Evolutionary conservation across 2,329 filamentous ascomycete genomes (phyloP), one percentile per base, ranked within the genome.

Genomic region (Pseudogymnoascus pannorum): DNA sequence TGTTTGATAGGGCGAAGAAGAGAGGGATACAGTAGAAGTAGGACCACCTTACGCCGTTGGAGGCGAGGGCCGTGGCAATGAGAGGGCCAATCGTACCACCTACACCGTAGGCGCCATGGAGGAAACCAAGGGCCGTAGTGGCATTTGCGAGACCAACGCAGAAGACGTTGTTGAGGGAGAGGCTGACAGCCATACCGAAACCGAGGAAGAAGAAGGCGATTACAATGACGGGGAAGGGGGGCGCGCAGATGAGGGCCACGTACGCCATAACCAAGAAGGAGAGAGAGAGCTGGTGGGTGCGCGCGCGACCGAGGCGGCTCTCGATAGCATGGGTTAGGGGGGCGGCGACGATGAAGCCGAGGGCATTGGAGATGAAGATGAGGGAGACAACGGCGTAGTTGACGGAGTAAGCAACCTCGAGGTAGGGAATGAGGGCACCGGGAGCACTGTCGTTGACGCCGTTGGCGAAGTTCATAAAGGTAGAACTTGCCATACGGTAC

Each of bases 401-500:
- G 61, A 94, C 90, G 62, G 79, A 66, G 70, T 93, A 95, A 68
- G 88, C 73, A 48, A 76, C 78, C 71, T 93, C 88, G 73, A 95
- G 88, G 69, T 91, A 91, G 0, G 91, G 90, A 66, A 95, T 89
- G 62, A 94, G 70, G 9, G 90, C 89, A 69, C 91, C 91, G 1
- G 89, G 84, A 0, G 88, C 86, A 42, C 85, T 83, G 72, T 95
- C 91, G 66, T 84, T 89, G 62, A 94, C 75, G 0, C 89, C 91
- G 67, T 87, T 86, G 2, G 81, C 79, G 64, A 94, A 80, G 62
- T 83, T 87, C 64, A 87, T 81, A 44, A 88, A 69, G 65, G 87
- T 91, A 12, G 81, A 79, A 9, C 83, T 80, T 8, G 86, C 70
- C 24, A 92, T 77, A 33, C 89, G 79, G 75, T 81, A 92, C 64